Evolutionary conservation across 2,329 filamentous ascomycete genomes (phyloP).

Genomic region (Thermomyces lanuginosus): DNA sequence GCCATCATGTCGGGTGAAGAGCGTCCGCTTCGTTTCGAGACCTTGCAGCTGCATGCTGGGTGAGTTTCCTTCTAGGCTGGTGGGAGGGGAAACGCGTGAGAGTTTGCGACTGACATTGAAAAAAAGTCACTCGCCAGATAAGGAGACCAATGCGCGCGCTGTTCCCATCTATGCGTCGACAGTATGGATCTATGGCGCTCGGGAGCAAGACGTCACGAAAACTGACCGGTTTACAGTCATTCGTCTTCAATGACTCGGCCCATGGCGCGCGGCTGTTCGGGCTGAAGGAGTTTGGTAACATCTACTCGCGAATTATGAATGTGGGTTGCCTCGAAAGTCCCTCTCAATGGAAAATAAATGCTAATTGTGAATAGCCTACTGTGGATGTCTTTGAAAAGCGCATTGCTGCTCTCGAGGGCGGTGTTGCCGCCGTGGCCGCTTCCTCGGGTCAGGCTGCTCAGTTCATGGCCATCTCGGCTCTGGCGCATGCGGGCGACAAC

Average conservation of each 20-base stretch:
- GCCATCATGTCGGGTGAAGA: conserved; percentile 20
- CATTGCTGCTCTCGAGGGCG: conserved; percentile 87
- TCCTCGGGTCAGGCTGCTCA: conserved; percentile 81
- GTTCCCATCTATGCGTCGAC: conserved; percentile 93
- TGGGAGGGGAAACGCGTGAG: not conserved
- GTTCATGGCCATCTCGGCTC: conserved; percentile 71
- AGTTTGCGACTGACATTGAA: conserved; percentile 6
- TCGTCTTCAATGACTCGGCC: conserved; percentile 84
- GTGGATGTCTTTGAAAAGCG: conserved; percentile 94
- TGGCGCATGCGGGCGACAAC: conserved; percentile 83
- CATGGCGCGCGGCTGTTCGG: conserved; percentile 90
- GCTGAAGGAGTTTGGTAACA: conserved; percentile 93
- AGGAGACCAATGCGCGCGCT: conserved; percentile 68
- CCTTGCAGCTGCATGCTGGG: conserved; percentile 73
- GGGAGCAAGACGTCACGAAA: not conserved
- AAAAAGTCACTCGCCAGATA: conserved; percentile 39
- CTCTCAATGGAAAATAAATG: conserved; percentile 1
- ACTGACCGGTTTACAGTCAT: conserved; percentile 43
- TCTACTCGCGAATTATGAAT: conserved; percentile 95
- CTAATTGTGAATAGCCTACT: conserved; percentile 46
- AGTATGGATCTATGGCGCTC: conserved; percentile 22
- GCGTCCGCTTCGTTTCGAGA: conserved; percentile 50
- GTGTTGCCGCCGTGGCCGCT: conserved; percentile 68
- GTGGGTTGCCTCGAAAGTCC: conserved; percentile 31
- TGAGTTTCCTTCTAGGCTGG: conserved; percentile 25